A percentile compares a stretch with the other conserved stretches of the same genome.
These are phyloP conservation scores for Lentinula sp. DNA, from an alignment of 768 basidiomycete species.

Conservation along the genomic window DNA sequence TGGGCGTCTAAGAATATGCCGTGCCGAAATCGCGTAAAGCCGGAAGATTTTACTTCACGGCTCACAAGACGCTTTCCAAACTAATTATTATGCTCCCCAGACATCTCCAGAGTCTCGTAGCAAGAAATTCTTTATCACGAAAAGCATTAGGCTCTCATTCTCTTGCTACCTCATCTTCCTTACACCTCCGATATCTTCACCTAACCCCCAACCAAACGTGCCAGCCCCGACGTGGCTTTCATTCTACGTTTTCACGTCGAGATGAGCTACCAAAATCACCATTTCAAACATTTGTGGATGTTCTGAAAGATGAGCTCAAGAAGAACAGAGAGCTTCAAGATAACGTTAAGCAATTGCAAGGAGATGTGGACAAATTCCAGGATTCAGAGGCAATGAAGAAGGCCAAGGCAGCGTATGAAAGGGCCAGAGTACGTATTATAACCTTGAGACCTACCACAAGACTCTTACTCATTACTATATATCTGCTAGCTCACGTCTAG, in stretches of 20 bases:
- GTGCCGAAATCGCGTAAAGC: not conserved
- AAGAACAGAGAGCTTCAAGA: slow-evolving; percentile 96
- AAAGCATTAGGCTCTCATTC: slow-evolving; percentile 11
- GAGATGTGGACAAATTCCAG: slow-evolving; percentile 95
- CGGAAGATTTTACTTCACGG: not conserved
- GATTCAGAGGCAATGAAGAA: slow-evolving; percentile 95
- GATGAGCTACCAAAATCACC: slow-evolving; percentile 83
- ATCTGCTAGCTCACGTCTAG: slow-evolving; percentile 72
- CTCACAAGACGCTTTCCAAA: too few species aligned
- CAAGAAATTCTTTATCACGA: slow-evolving; percentile 17
- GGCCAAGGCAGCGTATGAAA: slow-evolving; percentile 88
- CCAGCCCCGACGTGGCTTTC: slow-evolving; percentile 34
- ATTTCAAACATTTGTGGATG: slow-evolving; percentile 94
- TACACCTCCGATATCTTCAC: not conserved
- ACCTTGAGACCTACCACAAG: not conserved
- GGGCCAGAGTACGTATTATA: slow-evolving; percentile 69
- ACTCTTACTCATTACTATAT: slow-evolving; percentile 6
- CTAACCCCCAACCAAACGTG: not conserved
- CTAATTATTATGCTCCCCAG: slow-evolving; percentile 36
- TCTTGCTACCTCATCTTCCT: not conserved
- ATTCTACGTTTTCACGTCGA: slow-evolving; percentile 55
- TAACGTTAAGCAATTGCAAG: slow-evolving; percentile 94
- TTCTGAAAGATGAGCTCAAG: slow-evolving; percentile 83
- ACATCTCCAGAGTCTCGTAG: slow-evolving; percentile 33
- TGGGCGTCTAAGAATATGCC: not conserved